Base-by-base conservation (phyloP, 2,329 filamentous ascomycete species). In the Rhynchosporium graminicola region DNA sequence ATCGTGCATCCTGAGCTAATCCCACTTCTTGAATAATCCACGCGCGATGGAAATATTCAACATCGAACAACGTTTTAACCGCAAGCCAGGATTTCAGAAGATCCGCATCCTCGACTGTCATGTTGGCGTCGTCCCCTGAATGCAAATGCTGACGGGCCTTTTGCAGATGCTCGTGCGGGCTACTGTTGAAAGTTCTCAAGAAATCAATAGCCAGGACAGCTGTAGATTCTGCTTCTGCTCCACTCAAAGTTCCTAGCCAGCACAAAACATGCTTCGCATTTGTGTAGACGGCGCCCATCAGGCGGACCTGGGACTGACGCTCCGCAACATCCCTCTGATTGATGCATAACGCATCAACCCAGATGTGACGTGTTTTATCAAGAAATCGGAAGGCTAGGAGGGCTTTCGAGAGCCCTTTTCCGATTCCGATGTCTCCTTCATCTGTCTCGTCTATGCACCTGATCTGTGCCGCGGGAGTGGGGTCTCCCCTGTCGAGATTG, bases 1-100 rank as follows among this genome's bases (percentile, higher is more conserved):
- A 63, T 4, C 65, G 67, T 7, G 74, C 76, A 5, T 67, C 63
- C 28, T 63, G 62, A 0, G 77, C 75, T 2, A 78, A 62, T 0
- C 74, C 73, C 13, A 78, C 74, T 58, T 78, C 77, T 60, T 78
- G 76, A 0, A 78, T 72, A 4, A 78, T 73, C 77, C 77, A 78
- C 0, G 74, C 68, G 3, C 75, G 69, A 12, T 71, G 73, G 54
- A 78, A 76, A 74, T 76, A 78, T 0, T 64, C 65, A 10, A 76
- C 64, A 45, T 74, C 70, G 70, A 78, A 77, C 1, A 78, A 63
- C n/a, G 68, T 62, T 7, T 74, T 62, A 0, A 78, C 60, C 0
- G 73, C 69, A 6, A 63, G 61, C 77, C 76, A 78, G 26, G 51
- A 55, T 4, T 55, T 31, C 15, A 55, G 9, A 29, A 46, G n/a